Evolutionary conservation across 73 alveolate genomes (phyloP).

Genomic region (Paramecium sexaurelia): DNA sequence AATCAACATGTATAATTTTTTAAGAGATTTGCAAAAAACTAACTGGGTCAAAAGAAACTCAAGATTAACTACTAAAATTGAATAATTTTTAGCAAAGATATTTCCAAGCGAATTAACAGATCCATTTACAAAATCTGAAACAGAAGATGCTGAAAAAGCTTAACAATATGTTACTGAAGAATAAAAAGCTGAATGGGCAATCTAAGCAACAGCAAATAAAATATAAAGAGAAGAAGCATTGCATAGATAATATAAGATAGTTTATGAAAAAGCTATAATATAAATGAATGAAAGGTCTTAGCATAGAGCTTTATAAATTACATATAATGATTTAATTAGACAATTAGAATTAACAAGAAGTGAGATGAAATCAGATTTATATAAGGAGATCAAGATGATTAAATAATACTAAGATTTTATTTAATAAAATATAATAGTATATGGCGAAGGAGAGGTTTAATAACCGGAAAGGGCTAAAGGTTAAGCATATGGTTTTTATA

Average conservation of each 20-base stretch:
- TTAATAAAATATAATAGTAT: neutral
- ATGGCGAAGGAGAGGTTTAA: neutral
- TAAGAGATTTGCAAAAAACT: neutral
- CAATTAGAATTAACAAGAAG: slow-evolving; percentile 1
- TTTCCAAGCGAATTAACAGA: slow-evolving; percentile 15
- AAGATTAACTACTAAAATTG: neutral
- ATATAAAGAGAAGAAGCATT: neutral
- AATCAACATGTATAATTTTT: neutral
- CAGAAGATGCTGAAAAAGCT: neutral
- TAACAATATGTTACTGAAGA: neutral
- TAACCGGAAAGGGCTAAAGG: slow-evolving; percentile 24
- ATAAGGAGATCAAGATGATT: neutral
- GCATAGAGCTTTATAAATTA: slow-evolving; percentile 24
- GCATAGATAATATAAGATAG: neutral
- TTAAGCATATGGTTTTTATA: slow-evolving; percentile 12
- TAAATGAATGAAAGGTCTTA: slow-evolving; percentile 4
- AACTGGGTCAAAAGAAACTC: slow-evolving; percentile 28
- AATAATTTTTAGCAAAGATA: neutral
- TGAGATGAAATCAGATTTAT: slow-evolving; percentile 19
- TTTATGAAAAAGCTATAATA: slow-evolving; percentile 9
- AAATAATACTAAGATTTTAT: neutral
- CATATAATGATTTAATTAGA: neutral
- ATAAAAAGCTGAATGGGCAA: neutral
- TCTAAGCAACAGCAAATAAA: neutral
- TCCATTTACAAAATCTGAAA: neutral